Evolutionary conservation across 306 rosid species (phyloP).

Genomic region (Heteromeles arbutifolia): DNA sequence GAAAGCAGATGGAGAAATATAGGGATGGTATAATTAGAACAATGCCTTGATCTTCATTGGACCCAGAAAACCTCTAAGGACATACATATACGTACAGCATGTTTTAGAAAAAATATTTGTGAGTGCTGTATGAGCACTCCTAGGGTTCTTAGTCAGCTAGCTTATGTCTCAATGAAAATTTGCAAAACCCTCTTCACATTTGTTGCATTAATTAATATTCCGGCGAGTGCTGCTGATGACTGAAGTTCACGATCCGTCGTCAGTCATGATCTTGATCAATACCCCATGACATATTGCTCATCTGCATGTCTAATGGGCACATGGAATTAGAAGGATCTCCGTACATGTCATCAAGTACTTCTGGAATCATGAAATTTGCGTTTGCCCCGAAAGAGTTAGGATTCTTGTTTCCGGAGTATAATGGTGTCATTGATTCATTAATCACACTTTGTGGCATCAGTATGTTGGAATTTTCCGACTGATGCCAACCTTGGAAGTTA

Average conservation of each 20-base stretch:
- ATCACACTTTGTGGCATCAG: conserved; percentile 27
- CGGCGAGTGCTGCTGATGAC: conserved; percentile 14
- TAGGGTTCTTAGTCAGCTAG: not conserved
- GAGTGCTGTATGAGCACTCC: not conserved
- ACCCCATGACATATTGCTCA: conserved; percentile 36
- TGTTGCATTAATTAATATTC: not conserved
- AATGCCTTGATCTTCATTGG: not conserved
- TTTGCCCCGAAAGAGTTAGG: conserved; percentile 33
- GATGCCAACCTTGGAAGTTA: conserved; percentile 53
- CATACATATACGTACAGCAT: not conserved
- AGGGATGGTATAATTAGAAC: not conserved
- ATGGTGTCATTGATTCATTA: conserved; percentile 10
- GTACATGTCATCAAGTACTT: conserved; percentile 33
- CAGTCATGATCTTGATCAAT: conserved; percentile 27
- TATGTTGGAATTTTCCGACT: conserved; percentile 36
- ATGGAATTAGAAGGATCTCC: conserved; percentile 45
- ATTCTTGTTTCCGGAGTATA: conserved; percentile 24
- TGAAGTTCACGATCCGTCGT: conserved; percentile 27
- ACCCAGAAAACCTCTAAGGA: not conserved
- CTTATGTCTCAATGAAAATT: not conserved
- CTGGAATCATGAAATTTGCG: conserved; percentile 34
- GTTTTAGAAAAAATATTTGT: not conserved
- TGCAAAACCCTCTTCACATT: not conserved
- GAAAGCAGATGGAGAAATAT: not conserved
- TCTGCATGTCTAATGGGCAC: conserved; percentile 40